Base-by-base conservation (phyloP, 2,329 filamentous ascomycete species). In the Phialophora chinensis region DNA sequence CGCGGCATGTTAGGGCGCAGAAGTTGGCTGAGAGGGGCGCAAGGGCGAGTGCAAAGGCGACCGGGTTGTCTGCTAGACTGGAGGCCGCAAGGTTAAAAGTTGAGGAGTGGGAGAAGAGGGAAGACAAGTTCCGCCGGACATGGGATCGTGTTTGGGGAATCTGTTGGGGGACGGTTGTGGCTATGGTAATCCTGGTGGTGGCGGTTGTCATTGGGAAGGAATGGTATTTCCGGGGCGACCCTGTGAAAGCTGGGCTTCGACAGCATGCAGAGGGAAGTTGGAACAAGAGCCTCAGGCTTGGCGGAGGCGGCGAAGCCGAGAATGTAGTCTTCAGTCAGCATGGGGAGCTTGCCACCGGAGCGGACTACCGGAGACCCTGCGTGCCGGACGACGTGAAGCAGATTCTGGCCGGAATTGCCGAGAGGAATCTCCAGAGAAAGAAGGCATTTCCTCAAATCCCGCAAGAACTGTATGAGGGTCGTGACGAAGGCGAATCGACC, bases 101-200 rank as follows among this genome's bases (percentile, higher is more conserved):
- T 52, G 75, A 80, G 62, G 73, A 72, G 42, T 82, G 79, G 79
- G 80, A 82, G 64, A 73, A 73, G 57, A 73, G 75, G 62, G 81
- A 83, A 64, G 72, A 71, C 11, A 78, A 82, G 61, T 55, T 61
- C 25, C 60, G 61, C 14, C 58, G 60, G 52, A 63, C 63, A 10
- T 70, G 69, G 69, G 59, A 50, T 53, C 65, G 66, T 27, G 66
- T 70, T 20, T 60, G 54, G 35, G 57, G 55, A 3, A 60, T 66
- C n/a, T 52, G 63, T 14, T 66, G 60, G 65, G 66, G 62, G 27
- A 65, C 64, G 17, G 57, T 49, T 20, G 47, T 64, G 4, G 7
- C 49, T 2, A 55, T 69, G 6, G 14, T 69, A n/a, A 27, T 69
- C 31, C 47, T 69, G 25, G 63, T 71, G 3, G 17, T 69, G 2